Conservation (phyloP, 495 filamentous ascomycete genomes). For the Penicillium diatomitis region DNA sequence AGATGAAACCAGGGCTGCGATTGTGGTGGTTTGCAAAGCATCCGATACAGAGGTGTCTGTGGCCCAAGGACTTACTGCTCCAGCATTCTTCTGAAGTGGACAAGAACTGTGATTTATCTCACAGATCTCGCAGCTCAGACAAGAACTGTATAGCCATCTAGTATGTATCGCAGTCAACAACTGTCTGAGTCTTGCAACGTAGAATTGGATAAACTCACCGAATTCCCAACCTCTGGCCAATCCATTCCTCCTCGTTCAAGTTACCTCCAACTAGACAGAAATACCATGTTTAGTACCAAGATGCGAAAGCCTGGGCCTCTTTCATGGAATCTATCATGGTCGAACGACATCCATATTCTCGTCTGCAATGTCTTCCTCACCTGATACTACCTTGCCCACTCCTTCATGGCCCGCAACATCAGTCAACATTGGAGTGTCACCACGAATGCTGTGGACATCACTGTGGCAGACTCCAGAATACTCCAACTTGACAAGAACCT, state of each 20-base stretch:
- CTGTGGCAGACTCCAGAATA: slow-evolving; percentile 38
- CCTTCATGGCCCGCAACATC: slow-evolving; percentile 39
- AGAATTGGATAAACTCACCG: slow-evolving; percentile 13
- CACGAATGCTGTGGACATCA: slow-evolving; percentile 35
- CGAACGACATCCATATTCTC: too few species aligned
- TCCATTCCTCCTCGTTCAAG: slow-evolving; percentile 23
- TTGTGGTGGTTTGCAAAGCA: too few species aligned
- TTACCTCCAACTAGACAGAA: slow-evolving; percentile 19
- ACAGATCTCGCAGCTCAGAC: slow-evolving; percentile 37
- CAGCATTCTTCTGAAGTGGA: slow-evolving; percentile 36
- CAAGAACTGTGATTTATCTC: slow-evolving; percentile 36
- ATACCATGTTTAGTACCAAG: not conserved
- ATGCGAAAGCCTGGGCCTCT: too few species aligned
- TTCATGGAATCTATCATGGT: too few species aligned
- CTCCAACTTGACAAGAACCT: slow-evolving; percentile 34
- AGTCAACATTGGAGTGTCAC: slow-evolving; percentile 39
- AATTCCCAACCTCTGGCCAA: slow-evolving; percentile 29
- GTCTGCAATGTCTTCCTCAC: slow-evolving; percentile 5
- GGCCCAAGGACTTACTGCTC: slow-evolving; percentile 22
- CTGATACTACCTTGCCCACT: slow-evolving; percentile 29
- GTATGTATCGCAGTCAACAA: not conserved
- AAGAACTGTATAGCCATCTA: slow-evolving; percentile 40
- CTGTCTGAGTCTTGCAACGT: too few species aligned
- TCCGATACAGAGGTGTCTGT: not conserved
- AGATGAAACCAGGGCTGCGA: too few species aligned